A percentile compares a stretch with the other conserved stretches of the same genome.
These are phyloP conservation scores for Trapa bicornis DNA, from an alignment of 345 rosid genomes.

Conservation along the genomic window DNA sequence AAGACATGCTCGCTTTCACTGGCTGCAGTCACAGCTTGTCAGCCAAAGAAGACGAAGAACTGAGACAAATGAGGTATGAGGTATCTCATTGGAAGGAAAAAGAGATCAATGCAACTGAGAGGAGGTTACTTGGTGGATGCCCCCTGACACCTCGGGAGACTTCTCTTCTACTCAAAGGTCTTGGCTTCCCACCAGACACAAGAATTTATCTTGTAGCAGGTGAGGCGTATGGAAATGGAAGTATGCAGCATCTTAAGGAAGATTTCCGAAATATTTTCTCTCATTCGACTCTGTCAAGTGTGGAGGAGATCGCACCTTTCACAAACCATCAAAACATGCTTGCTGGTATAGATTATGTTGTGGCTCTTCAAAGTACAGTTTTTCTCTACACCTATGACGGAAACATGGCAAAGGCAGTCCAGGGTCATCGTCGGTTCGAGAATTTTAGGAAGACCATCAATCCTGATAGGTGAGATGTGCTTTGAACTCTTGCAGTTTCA, in stretches of 20 bases:
- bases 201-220: slow-evolving; percentile 94
- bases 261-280: slow-evolving; percentile 71
- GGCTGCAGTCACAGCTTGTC: slow-evolving; percentile 89
- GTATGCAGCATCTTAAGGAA: slow-evolving; percentile 56
- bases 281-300: slow-evolving; percentile 66
- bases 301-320: slow-evolving; percentile 65
- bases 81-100: slow-evolving; percentile 89
- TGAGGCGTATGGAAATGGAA: slow-evolving; percentile 79
- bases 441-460: slow-evolving; percentile 73
- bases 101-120: slow-evolving; percentile 83
- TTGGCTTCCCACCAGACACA: slow-evolving; percentile 64
- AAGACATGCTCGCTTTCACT: slow-evolving; percentile 97
- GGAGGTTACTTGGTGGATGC: slow-evolving; percentile 81
- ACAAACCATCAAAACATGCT: slow-evolving; percentile 82
- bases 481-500: background rate
- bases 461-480: slow-evolving; percentile 57
- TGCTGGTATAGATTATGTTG: slow-evolving; percentile 80
- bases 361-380: slow-evolving; percentile 80
- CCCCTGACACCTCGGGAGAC: slow-evolving; percentile 95
- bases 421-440: slow-evolving; percentile 85
- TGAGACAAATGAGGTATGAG: slow-evolving; percentile 66
- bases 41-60: slow-evolving; percentile 69
- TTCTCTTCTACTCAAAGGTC: slow-evolving; percentile 68
- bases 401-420: slow-evolving; percentile 97
- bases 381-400: slow-evolving; percentile 87